Evolutionary conservation across 108 stramenopile genomes (phyloP).

Genomic region (Fragilaria crotonensis): DNA sequence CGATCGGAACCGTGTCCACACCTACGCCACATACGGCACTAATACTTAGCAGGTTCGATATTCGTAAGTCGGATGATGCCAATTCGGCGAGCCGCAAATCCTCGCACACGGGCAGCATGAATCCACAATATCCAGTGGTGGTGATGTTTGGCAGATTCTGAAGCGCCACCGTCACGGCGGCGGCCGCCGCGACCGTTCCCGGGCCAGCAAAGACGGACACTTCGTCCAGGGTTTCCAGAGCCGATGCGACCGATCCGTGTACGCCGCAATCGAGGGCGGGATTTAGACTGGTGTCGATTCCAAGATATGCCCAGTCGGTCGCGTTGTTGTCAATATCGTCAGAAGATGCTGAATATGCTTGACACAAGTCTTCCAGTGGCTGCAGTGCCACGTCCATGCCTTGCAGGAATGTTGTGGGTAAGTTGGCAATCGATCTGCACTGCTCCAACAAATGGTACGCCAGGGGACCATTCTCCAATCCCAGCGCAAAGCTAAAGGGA

Average conservation of each 20-base stretch:
- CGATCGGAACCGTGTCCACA: conserved; percentile 78
- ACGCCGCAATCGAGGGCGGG: conserved; percentile 55
- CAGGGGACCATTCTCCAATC: conserved; percentile 75
- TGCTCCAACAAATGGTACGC: conserved; percentile 32
- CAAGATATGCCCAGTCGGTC: conserved; percentile 28
- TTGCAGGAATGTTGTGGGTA: conserved; percentile 29
- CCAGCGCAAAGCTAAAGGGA: conserved; percentile 46
- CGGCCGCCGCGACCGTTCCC: conserved; percentile 65
- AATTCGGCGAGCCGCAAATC: conserved; percentile 64
- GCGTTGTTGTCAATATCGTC: no score
- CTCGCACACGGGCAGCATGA: conserved; percentile 84
- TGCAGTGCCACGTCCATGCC: conserved; percentile 32
- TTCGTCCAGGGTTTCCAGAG: conserved; percentile 69
- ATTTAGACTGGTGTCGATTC: conserved; percentile 78
- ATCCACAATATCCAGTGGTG: conserved; percentile 69
- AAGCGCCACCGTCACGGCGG: conserved; percentile 62
- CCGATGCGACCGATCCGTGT: conserved; percentile 58
- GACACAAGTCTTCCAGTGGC: conserved; percentile 49
- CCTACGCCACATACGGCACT: conserved; percentile 84
- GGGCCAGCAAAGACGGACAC: conserved; percentile 57
- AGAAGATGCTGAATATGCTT: conserved; percentile 4
- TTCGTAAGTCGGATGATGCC: conserved; percentile 11
- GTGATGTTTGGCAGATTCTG: conserved; percentile 53
- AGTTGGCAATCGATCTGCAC: conserved; percentile 34
- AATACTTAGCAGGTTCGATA: conserved; percentile 54